phyloP scores from a whole-genome alignment of 805 yeast species.

The Kuraishia cidri region DNA sequence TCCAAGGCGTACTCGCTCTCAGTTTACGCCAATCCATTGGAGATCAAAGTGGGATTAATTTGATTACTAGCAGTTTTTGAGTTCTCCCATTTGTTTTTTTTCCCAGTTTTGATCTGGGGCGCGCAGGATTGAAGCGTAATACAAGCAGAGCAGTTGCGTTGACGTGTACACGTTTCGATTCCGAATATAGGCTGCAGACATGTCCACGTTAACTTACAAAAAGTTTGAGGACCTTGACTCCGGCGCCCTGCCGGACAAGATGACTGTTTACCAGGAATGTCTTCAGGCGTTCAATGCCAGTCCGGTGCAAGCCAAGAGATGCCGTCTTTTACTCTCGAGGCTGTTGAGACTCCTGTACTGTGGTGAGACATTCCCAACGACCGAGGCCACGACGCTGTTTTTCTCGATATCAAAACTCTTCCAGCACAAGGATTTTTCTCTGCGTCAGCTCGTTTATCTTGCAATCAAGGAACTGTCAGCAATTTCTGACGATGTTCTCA shows the following conservation, averaged over 20 bases:
- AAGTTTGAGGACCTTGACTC: conserved; percentile 72
- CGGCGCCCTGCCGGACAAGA: conserved; percentile 76
- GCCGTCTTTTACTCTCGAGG: conserved; percentile 76
- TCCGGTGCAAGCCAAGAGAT: conserved; percentile 80
- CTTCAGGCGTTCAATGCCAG: conserved; percentile 86
- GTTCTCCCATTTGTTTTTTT: too few species aligned
- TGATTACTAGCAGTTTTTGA: too few species aligned
- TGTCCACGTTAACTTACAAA: conserved; percentile 82
- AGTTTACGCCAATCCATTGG: too few species aligned
- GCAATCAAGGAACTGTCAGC: conserved; percentile 87
- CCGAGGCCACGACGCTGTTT: conserved; percentile 87
- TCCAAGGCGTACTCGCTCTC: too few species aligned
- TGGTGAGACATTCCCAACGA: conserved; percentile 82
- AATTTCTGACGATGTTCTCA: conserved; percentile 83
- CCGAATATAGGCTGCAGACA: too few species aligned
- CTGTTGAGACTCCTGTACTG: conserved; percentile 72
- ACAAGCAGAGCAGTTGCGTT: too few species aligned
- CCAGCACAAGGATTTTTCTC: conserved; percentile 80
- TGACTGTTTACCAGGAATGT: conserved; percentile 96
- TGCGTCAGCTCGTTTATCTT: conserved; percentile 89
- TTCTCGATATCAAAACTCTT: conserved; percentile 91
- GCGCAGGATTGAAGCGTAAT: too few species aligned
- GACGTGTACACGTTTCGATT: too few species aligned
- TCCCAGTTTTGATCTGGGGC: too few species aligned
- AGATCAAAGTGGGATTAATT: too few species aligned